These are phyloP conservation scores for Oropetium thomaeum DNA, from an alignment of 176 grass and related monocot species.

Conservation along the genomic window DNA sequence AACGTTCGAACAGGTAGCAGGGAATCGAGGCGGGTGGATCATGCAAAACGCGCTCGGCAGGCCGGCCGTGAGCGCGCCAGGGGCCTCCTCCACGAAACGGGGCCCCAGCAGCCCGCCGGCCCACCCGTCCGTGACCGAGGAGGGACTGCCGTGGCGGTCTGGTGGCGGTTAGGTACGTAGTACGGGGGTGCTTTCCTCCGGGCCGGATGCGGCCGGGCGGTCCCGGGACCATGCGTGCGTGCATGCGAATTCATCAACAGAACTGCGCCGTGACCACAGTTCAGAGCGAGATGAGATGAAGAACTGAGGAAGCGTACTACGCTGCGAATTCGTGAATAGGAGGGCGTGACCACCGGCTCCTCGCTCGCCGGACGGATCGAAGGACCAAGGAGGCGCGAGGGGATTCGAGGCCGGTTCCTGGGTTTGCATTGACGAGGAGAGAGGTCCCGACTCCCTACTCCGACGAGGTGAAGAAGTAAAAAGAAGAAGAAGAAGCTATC, in stretches of 20 bases:
- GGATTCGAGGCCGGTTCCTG: neutral
- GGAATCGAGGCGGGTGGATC: neutral
- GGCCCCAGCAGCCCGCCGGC: neutral
- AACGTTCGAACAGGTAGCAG: neutral
- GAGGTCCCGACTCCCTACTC: neutral
- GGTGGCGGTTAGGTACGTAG: constrained; percentile 11
- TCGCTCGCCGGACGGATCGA: neutral
- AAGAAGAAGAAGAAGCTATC: too few relatives aligned
- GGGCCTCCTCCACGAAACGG: neutral
- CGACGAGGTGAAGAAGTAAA: neutral
- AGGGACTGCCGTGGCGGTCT: neutral
- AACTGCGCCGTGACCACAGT: constrained; percentile 35
- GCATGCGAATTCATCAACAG: constrained; percentile 13
- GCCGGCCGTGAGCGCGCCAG: neutral
- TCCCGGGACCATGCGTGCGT: constrained; percentile 18
- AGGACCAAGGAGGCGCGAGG: neutral
- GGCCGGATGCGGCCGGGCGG: too few relatives aligned
- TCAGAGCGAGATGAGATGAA: constrained; percentile 16
- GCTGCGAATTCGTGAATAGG: too few relatives aligned
- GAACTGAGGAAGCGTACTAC: too few relatives aligned
- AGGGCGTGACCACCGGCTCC: constrained; percentile 4
- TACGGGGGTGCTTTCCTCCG: neutral
- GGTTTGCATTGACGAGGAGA: neutral
- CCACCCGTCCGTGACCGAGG: neutral
- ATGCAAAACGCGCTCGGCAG: neutral